Base-by-base conservation (phyloP, 2,329 filamentous ascomycete species). In the Mycosphaerella sp. region DNA sequence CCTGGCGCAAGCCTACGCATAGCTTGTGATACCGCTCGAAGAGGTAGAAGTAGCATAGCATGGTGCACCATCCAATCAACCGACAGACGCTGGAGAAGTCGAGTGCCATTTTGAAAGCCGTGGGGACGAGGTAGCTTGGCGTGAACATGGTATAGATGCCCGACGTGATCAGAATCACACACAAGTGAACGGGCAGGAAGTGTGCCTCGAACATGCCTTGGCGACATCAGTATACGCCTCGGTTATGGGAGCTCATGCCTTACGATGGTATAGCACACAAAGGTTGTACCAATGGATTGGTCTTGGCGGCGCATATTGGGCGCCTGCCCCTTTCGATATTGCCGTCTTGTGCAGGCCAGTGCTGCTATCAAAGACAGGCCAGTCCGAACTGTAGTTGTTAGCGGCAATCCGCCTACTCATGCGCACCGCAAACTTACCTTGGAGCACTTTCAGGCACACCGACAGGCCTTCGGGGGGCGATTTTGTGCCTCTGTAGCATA, bases 171-270 rank as follows among this genome's bases (percentile, higher is more conserved):
- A 87, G 75, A 29, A 86, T 73, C 44, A 86, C 80, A 6, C 79
- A 80, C 72, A 82, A 82, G 63, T 88, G 85, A 12, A 83, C 77
- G 0, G 85, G 84, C 23, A 88, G 72, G 66, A 87, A 87, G 67
- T 88, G 85, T 0, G 85, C 85, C 67, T 88, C 85, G 63, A 85
- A 88, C n/a, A 88, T 72, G 14, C 85, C 34, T 38, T 5, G 10
- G 10, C 12, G 2, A 11, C 1, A 6, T 38, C 12, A 38, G 34
- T 38, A 38, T 9, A n/a, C 34, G 10, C 12, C 12, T 38, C 34
- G 12, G 4, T 38, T 5, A n/a, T 11, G 34, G 34, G 4, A n/a
- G 5, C 12, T n/a, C 4, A 11, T 38, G 12, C 10, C 34, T 38
- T 38, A 38, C 34, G 80, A 65, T 85, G 82, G 65, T 78, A 77